Conservation (phyloP, 768 basidiomycete species). For the Amanita polypyramis region DNA sequence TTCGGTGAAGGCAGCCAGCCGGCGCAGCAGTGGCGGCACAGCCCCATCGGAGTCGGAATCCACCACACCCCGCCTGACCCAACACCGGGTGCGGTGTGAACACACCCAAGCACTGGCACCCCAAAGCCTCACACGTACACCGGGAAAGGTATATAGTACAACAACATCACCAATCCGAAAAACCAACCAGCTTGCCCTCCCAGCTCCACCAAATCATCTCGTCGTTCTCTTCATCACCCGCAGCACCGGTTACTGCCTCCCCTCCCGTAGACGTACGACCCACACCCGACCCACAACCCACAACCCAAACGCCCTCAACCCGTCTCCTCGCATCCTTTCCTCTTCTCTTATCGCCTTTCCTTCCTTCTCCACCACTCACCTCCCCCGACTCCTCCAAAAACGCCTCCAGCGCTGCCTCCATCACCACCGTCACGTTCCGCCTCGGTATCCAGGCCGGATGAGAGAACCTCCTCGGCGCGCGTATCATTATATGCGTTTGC, state of each 20-base stretch:
- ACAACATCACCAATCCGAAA: constrained; percentile 35
- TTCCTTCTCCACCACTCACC: constrained; percentile 5
- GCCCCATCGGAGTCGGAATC: no score
- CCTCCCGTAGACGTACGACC: constrained; percentile 12
- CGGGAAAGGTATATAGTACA: no score
- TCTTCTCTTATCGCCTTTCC: constrained; percentile 8
- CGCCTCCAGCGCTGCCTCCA: constrained; percentile 28
- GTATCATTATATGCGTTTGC: constrained; percentile 22
- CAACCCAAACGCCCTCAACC: constrained; percentile 41
- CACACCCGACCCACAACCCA: constrained; percentile 13
- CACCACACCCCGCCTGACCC: no score
- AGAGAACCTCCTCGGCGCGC: constrained; percentile 20
- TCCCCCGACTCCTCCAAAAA: constrained; percentile 28
- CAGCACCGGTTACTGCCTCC: constrained; percentile 5
- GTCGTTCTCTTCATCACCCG: constrained; percentile 17
- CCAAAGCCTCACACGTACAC: no score
- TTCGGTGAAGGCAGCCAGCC: no score
- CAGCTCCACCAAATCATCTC: constrained; percentile 59
- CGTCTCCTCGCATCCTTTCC: constrained; percentile 9
- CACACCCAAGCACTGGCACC: no score
- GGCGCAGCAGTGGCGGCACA: no score
- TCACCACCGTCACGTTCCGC: background rate
- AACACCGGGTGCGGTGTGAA: no score
- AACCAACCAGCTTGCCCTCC: constrained; percentile 45
- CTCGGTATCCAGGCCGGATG: constrained; percentile 23